These are phyloP conservation scores for Trichoderma gamsii DNA, from an alignment of 495 filamentous ascomycete genomes.

Conservation along the genomic window DNA sequence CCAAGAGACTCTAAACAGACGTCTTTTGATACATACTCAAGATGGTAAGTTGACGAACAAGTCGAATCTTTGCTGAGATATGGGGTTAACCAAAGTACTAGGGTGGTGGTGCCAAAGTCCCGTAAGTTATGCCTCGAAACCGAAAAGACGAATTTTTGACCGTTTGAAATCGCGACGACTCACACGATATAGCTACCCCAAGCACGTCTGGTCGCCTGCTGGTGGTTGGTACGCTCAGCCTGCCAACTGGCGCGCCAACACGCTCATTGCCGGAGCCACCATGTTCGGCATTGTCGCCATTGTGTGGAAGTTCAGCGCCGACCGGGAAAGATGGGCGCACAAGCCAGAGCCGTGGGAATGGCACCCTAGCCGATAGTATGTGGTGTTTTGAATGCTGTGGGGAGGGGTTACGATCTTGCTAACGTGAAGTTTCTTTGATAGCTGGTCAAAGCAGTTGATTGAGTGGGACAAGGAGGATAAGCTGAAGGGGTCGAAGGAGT, in stretches of 20 bases:
- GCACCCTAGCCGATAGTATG: constrained; percentile 94
- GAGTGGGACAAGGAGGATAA: constrained; percentile 17
- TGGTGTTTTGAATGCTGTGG: constrained; percentile 22
- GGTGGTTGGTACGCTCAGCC: constrained; percentile 97
- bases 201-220: constrained; percentile 97
- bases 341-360: constrained; percentile 86
- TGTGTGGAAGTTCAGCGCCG: constrained; percentile 75
- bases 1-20: constrained; percentile 16
- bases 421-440: background rate
- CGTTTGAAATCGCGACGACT: constrained; percentile 1
- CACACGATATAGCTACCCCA: constrained; percentile 67
- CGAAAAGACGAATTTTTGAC: background rate
- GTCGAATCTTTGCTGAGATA: background rate
- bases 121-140: constrained; percentile 53
- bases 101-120: constrained; percentile 79
- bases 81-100: constrained; percentile 36
- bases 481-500: constrained; percentile 13
- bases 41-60: constrained; percentile 28
- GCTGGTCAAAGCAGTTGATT: constrained; percentile 15
- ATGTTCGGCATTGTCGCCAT: constrained; percentile 69
- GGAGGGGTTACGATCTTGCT: background rate
- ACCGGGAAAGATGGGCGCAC: constrained; percentile 68
- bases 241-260: constrained; percentile 90
- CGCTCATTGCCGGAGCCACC: constrained; percentile 68
- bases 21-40: constrained; percentile 20